Percentiles rank a stretch among this genome's conserved stretches.
phyloP scores from a whole-genome alignment of 2,329 filamentous ascomycete species.

The Colletotrichum orchidophilum region DNA sequence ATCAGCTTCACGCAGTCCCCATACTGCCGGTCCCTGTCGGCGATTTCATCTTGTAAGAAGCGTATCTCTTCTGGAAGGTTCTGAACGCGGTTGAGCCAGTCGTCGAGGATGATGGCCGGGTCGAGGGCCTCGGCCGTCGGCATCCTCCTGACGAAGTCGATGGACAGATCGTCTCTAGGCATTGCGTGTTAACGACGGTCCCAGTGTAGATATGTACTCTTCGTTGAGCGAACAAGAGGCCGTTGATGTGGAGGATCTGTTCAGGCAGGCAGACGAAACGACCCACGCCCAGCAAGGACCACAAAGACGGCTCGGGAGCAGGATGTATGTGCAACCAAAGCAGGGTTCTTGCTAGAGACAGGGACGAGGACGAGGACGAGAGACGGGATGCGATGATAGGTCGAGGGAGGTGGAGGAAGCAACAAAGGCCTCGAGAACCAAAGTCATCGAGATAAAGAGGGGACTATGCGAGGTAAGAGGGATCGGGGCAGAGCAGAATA shows the following conservation, averaged over 20 bases:
- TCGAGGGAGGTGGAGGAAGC: not conserved
- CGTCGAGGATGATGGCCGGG: slow-evolving; percentile 77
- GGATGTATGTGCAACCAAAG: not conserved
- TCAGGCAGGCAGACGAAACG: not conserved
- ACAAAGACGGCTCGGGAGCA: not conserved
- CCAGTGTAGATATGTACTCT: slow-evolving; percentile 2
- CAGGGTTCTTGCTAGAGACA: slow-evolving; percentile 10
- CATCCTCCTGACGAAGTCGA: slow-evolving; percentile 76
- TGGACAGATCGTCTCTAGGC: slow-evolving; percentile 78
- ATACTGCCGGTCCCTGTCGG: slow-evolving; percentile 80
- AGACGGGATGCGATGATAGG: not conserved
- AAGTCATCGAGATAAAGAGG: slow-evolving; percentile 22
- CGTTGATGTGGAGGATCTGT: slow-evolving; percentile 3
- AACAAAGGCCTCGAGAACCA: slow-evolving; percentile 9
- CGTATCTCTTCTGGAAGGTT: slow-evolving; percentile 86
- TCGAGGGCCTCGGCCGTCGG: slow-evolving; percentile 69
- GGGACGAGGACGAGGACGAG: not conserved
- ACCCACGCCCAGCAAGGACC: slow-evolving; percentile 6
- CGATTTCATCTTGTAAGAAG: slow-evolving; percentile 85
- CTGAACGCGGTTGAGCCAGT: slow-evolving; percentile 78
- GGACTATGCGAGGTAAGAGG: slow-evolving; percentile 12
- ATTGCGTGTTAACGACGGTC: slow-evolving; percentile 66
- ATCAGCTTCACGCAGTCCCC: slow-evolving; percentile 75
- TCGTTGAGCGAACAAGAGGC: slow-evolving; percentile 11
- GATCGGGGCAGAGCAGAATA: slow-evolving; percentile 13